Evolutionary conservation across 352 stramenopile genomes (phyloP).

Genomic region (Phytophthora cryptogea): DNA sequence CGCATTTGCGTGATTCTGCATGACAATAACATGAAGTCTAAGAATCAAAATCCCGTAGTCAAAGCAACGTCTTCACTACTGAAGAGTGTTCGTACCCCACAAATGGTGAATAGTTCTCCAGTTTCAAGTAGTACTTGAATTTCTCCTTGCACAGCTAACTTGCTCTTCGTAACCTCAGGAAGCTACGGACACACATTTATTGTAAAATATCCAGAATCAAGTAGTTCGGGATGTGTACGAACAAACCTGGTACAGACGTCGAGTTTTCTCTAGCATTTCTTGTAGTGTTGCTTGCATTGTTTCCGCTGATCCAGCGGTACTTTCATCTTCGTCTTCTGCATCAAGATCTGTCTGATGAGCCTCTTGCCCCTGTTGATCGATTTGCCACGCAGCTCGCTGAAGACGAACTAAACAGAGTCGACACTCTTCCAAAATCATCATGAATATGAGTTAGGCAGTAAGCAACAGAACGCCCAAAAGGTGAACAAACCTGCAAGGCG

Average conservation of each 20-base stretch:
- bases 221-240: not conserved
- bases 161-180: slow-evolving; percentile 35
- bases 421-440: slow-evolving; percentile 18
- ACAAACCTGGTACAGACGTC: slow-evolving; percentile 42
- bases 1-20: slow-evolving; percentile 38
- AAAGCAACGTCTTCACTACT: not conserved
- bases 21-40: not conserved
- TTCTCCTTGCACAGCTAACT: slow-evolving; percentile 42
- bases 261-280: slow-evolving; percentile 34
- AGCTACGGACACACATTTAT: slow-evolving; percentile 13
- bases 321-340: slow-evolving; percentile 5
- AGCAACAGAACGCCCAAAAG: not conserved
- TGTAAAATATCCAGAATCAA: not conserved
- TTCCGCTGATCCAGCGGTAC: slow-evolving; percentile 1
- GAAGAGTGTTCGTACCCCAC: slow-evolving; percentile 23
- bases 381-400: slow-evolving; percentile 37
- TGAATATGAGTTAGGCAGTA: not conserved
- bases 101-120: slow-evolving; percentile 40
- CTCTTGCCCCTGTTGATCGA: slow-evolving; percentile 6
- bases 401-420: slow-evolving; percentile 35
- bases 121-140: slow-evolving; percentile 53
- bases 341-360: not conserved
- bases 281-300: slow-evolving; percentile 21
- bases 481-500: slow-evolving; percentile 38
- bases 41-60: not conserved